Percentiles rank a stretch among this genome's conserved stretches.
phyloP scores from a whole-genome alignment of 31 red algal genomes.

The Odonthalia washingtoniensis region DNA sequence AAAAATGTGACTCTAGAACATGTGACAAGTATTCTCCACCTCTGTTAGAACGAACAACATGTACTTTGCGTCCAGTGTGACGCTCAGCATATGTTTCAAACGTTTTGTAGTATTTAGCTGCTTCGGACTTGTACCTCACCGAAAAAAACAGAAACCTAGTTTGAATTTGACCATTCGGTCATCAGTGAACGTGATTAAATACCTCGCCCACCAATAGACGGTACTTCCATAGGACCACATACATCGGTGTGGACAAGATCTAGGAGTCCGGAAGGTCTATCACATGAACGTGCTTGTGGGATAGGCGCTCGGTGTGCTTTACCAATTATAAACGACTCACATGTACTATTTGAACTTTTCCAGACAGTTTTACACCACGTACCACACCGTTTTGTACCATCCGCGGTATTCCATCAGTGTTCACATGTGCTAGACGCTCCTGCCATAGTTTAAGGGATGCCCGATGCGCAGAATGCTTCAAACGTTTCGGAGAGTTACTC shows the following conservation, averaged over 20 bases:
- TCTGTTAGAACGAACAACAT: not conserved
- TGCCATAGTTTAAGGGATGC: not conserved
- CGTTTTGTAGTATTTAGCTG: too few relatives aligned
- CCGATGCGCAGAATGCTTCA: not conserved
- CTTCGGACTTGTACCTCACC: slow-evolving; percentile 10
- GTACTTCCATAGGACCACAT: too few relatives aligned
- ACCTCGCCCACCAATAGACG: slow-evolving; percentile 21
- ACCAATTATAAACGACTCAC: not conserved
- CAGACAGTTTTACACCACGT: not conserved
- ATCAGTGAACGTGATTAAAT: slow-evolving; percentile 22
- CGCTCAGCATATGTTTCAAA: not conserved
- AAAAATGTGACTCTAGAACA: not conserved
- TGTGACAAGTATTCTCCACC: slow-evolving; percentile 26
- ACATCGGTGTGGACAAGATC: slow-evolving; percentile 39
- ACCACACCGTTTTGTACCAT: not conserved
- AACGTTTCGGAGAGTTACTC: not conserved
- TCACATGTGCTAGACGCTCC: slow-evolving; percentile 7
- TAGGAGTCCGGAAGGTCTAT: not conserved
- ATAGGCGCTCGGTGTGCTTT: not conserved
- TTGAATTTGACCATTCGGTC: not conserved
- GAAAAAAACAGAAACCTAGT: not conserved
- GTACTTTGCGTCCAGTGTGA: not conserved
- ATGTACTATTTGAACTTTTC: not conserved
- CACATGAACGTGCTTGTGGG: not conserved
- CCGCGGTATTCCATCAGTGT: not conserved